Conservation (phyloP, 768 basidiomycete species). For the Kwoniella dejecticola region DNA sequence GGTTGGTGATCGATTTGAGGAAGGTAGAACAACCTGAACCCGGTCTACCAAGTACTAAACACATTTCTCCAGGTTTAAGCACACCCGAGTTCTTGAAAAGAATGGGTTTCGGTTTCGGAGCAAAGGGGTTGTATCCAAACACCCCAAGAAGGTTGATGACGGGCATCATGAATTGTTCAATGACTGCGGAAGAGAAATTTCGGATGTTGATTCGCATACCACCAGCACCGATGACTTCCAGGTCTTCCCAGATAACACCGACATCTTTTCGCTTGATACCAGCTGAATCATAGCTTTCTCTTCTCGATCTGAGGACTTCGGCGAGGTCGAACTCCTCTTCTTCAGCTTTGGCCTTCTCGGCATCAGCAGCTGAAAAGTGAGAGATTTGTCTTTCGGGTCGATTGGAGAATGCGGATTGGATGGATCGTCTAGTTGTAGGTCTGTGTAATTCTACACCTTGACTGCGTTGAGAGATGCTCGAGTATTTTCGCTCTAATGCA, state of each 20-base stretch:
- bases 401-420: constrained; percentile 9
- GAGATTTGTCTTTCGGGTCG: constrained; percentile 13
- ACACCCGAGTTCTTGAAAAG: constrained; percentile 63
- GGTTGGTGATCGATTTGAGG: constrained; percentile 78
- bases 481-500: constrained; percentile 43
- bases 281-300: constrained; percentile 44
- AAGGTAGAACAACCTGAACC: constrained; percentile 83
- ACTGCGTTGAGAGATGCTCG: constrained; percentile 41
- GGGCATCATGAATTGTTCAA: constrained; percentile 61
- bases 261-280: constrained; percentile 58
- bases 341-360: constrained; percentile 48
- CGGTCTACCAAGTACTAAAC: constrained; percentile 77
- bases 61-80: constrained; percentile 68
- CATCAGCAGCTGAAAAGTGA: constrained; percentile 21
- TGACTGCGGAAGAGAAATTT: constrained; percentile 57
- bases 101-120: constrained; percentile 62
- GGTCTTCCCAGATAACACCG: constrained; percentile 51
- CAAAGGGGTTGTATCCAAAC: constrained; percentile 62
- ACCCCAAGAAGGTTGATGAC: constrained; percentile 64
- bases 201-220: constrained; percentile 58
- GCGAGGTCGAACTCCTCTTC: constrained; percentile 56
- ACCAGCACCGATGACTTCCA: constrained; percentile 56
- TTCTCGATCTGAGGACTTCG: constrained; percentile 40
- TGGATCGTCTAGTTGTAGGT: constrained; percentile 24
- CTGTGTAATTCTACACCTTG: constrained; percentile 34